Conservation (phyloP, 306 rosid genomes). For the Carpinus viminea region DNA sequence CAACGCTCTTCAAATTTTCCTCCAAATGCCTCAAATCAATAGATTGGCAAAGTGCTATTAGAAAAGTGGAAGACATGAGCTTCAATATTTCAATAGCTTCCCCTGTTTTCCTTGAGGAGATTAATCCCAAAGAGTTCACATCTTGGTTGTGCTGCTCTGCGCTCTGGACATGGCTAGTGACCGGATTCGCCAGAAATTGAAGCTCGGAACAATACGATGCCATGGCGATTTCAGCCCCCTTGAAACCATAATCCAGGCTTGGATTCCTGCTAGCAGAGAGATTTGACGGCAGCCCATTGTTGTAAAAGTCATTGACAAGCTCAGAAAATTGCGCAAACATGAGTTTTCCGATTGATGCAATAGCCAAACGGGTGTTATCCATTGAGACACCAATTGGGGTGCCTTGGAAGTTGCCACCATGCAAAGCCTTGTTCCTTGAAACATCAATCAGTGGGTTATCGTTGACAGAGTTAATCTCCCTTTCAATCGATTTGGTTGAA, state of each 20-base stretch:
- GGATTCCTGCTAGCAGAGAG: slow-evolving; percentile 75
- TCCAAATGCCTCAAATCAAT: slow-evolving; percentile 90
- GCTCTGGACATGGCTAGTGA: slow-evolving; percentile 86
- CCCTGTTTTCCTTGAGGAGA: slow-evolving; percentile 75
- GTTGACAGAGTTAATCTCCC: slow-evolving; percentile 88
- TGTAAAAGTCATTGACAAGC: slow-evolving; percentile 85
- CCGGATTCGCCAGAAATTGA: slow-evolving; percentile 82
- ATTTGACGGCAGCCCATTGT: slow-evolving; percentile 85
- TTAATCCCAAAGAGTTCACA: slow-evolving; percentile 85
- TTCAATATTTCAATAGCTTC: slow-evolving; percentile 75
- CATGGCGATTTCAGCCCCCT: slow-evolving; percentile 96
- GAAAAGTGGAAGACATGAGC: slow-evolving; percentile 80
- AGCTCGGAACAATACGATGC: slow-evolving; percentile 88
- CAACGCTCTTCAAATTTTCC: slow-evolving; percentile 70
- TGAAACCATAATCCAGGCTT: slow-evolving; percentile 89
- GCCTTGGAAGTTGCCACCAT: slow-evolving; percentile 95
- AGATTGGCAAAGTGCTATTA: slow-evolving; percentile 84
- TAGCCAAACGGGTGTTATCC: slow-evolving; percentile 90
- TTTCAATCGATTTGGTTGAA: slow-evolving; percentile 82
- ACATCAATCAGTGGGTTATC: slow-evolving; percentile 95
- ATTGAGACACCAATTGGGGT: slow-evolving; percentile 95
- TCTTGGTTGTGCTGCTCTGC: slow-evolving; percentile 96
- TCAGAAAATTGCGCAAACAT: slow-evolving; percentile 92
- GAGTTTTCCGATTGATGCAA: slow-evolving; percentile 88
- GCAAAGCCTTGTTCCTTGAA: slow-evolving; percentile 86